Base-by-base conservation (phyloP, 2,329 filamentous ascomycete species). In the Trichoderma lentiforme region DNA sequence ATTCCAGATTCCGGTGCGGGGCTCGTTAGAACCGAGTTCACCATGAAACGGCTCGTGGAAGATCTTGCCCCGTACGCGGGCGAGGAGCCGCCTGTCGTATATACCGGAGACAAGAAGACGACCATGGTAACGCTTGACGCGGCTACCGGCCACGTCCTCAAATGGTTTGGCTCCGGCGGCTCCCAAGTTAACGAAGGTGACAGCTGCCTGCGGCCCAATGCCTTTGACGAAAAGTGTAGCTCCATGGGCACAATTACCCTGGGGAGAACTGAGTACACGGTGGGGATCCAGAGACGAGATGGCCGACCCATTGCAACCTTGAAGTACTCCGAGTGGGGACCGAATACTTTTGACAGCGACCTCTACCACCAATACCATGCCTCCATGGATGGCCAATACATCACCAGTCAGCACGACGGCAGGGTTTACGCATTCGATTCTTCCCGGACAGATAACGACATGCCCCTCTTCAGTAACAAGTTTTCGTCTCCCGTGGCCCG, bases 281-380 rank as follows among this genome's bases (percentile, higher is more conserved):
- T 99, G 73, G 90, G 88, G 71, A 97, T 99, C 58, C 92, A 94
- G 75, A 91, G 93, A 73, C 88, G 87, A 58, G 88, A 92, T 75
- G 91, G 92, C 1, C 89, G 91, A 72, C 89, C 90, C 8, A 92
- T 99, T 74, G 97, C 94, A 77, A 97, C 93, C 0, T 89, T 99
- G 76, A 95, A 90, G 75, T 99, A 97, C 79, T 92, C 94, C 12
- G 96, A 99, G 80, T 99, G 96, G 96, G 91, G 90, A 0, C 93
- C 95, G 15, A 99, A 99, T 81, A 97, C 92, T 72, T 93, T 91
- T 73, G 95, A 99, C 81, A 89, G 89, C 74, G 96, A 99, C 79
- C 89, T 99, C 7, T 91, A 94, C 77, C 89, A 89, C 64, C 94
- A 98, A 78, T 96, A 98, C 78, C 88, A 88, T 15, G 83, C 86